phyloP scores from a whole-genome alignment of 2,329 filamentous ascomycete genomes.

The Neopestalotiopsis sp. region DNA sequence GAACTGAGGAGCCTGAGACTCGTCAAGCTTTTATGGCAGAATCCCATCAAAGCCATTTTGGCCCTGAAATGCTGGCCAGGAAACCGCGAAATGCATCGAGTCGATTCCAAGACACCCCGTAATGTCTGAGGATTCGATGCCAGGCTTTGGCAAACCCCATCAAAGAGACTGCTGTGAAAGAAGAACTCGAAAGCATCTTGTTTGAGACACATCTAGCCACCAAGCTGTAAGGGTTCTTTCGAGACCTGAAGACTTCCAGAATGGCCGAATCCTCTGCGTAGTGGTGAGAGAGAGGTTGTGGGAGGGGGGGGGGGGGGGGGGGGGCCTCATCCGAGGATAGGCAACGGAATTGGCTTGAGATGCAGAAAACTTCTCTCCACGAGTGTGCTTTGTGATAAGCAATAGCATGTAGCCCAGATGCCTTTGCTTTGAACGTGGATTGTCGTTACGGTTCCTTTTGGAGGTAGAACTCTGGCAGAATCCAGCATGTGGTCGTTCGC shows the following conservation, averaged over 20 bases:
- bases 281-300: too few relatives aligned
- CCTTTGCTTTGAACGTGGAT: too few relatives aligned
- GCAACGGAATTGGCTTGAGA: too few relatives aligned
- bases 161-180: neutral
- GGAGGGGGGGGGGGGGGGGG: too few relatives aligned
- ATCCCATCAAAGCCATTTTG: neutral
- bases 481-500: too few relatives aligned
- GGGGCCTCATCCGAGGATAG: too few relatives aligned
- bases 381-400: too few relatives aligned
- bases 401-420: too few relatives aligned
- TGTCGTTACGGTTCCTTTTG: too few relatives aligned
- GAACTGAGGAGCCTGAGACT: slow-evolving; percentile 2
- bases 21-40: neutral
- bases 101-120: slow-evolving; percentile 14
- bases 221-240: neutral
- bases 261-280: neutral
- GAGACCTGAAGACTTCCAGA: neutral
- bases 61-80: neutral
- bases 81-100: neutral
- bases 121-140: slow-evolving; percentile 1
- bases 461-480: too few relatives aligned
- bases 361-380: too few relatives aligned
- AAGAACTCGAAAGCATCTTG: slow-evolving; percentile 1
- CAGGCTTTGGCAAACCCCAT: too few relatives aligned
- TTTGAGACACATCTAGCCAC: neutral